phyloP scores from a whole-genome alignment of 2,329 filamentous ascomycete species.

The Thelonectria blattea region DNA sequence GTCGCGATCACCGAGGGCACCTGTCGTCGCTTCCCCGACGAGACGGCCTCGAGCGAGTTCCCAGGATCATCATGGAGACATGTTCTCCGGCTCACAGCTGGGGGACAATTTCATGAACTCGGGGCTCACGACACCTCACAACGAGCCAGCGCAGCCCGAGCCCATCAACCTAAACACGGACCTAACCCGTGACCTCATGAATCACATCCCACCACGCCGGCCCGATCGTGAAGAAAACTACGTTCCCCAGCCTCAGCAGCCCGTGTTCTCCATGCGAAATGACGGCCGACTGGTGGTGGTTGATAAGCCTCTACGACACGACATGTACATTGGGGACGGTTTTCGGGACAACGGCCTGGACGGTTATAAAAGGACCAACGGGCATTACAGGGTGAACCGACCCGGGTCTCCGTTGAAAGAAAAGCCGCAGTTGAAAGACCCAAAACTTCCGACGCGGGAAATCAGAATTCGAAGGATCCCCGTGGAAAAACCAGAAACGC shows the following conservation, averaged over 20 bases:
- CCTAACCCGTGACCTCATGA: constrained; percentile 35
- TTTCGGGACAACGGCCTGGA: constrained; percentile 37
- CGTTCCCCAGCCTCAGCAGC: constrained; percentile 19
- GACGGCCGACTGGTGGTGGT: constrained; percentile 47
- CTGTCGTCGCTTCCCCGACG: constrained; percentile 29
- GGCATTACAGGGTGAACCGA: constrained; percentile 26
- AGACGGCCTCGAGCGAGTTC: constrained; percentile 23
- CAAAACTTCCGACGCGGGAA: constrained; percentile 50
- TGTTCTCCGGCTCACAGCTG: constrained; percentile 49
- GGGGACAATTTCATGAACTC: constrained; percentile 49
- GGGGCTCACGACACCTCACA: constrained; percentile 45
- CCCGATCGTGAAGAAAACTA: constrained; percentile 22
- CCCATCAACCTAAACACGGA: constrained; percentile 32
- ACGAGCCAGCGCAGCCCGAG: constrained; percentile 38
- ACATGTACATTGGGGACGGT: constrained; percentile 42
- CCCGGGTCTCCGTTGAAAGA: constrained; percentile 35
- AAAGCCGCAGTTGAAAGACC: constrained; percentile 28
- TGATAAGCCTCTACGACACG: constrained; percentile 32
- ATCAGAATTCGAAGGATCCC: constrained; percentile 38
- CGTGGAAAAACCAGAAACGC: constrained; percentile 29
- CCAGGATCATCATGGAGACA: constrained; percentile 29
- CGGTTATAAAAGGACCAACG: constrained; percentile 26
- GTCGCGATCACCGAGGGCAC: constrained; percentile 30
- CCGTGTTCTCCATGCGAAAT: constrained; percentile 45
- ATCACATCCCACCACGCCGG: constrained; percentile 24